These are phyloP conservation scores for Pezizomycotina sp. DNA, from an alignment of 2,329 filamentous ascomycete species.

Conservation along the genomic window DNA sequence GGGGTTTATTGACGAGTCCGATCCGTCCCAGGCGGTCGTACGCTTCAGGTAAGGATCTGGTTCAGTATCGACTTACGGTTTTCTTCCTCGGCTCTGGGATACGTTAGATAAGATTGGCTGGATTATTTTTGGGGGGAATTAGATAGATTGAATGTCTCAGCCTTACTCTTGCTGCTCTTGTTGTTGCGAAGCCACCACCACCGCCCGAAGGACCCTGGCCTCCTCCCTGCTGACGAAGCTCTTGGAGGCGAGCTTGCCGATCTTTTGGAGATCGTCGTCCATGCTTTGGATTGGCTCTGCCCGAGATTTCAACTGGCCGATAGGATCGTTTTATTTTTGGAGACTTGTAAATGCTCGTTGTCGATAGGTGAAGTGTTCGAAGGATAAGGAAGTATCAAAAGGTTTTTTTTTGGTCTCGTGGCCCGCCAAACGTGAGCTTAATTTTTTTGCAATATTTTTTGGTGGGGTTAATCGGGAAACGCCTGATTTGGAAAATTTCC, in stretches of 20 bases:
- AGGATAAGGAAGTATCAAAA: neutral
- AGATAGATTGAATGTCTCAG: constrained; percentile 6
- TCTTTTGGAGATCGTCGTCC: constrained; percentile 37
- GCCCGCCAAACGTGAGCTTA: no score
- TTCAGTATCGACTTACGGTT: constrained; percentile 40
- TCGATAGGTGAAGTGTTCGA: neutral
- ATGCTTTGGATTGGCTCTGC: constrained; percentile 3
- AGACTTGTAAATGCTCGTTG: neutral
- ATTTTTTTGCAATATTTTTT: no score
- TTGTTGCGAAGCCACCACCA: constrained; percentile 9
- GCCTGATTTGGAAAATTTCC: no score
- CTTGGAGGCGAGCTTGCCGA: constrained; percentile 82
- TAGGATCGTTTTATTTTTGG: no score
- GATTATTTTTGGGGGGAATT: no score
- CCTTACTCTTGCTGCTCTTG: constrained; percentile 49
- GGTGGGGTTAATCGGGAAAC: no score
- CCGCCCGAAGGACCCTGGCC: constrained; percentile 29
- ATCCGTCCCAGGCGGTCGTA: constrained; percentile 87
- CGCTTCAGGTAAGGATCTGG: constrained; percentile 91
- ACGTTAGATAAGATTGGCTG: constrained; percentile 8
- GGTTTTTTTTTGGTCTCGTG: no score
- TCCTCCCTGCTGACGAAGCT: constrained; percentile 63
- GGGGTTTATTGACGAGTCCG: constrained; percentile 82
- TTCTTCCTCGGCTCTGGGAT: constrained; percentile 25
- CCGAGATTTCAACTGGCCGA: no score